Base-by-base conservation (phyloP, 441 rosid genomes). In the Theobroma grandiflorum region DNA sequence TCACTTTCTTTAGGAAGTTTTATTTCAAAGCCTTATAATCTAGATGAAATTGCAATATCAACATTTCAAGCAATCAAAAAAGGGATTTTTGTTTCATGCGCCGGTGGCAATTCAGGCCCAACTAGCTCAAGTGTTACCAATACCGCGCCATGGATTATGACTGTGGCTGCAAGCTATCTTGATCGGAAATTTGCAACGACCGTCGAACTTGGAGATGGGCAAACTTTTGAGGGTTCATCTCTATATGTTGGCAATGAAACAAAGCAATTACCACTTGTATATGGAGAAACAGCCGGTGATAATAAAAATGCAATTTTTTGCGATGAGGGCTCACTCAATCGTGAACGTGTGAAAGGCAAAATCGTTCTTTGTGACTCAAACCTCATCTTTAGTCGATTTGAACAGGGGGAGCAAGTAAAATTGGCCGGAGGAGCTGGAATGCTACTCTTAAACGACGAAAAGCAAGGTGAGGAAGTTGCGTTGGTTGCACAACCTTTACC, bases 161-260 rank as follows among this genome's bases (percentile, higher is more conserved):
- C 95, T 0, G 95, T 91, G 0, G 95, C 90, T 20, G 95, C 95
- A 2, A 90, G 91, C 84, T 90, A 88, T 72, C 82, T 81, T 0
- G 93, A 91, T 76, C 76, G 92, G 55, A 88, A 89, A 52, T 91
- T 91, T 75, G 89, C 89, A 11, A 87, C 90, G 2, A 83, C 84
- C 47, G 87, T 87, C 42, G 81, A 79, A 61, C 88, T 91, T 2
- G 87, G 90, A 0, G 68, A 77, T 6, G 87, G 95, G 33, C 63
- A 72, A 37, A 74, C 62, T n/a, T 72, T 88, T 18, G 8, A 53
- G 59, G 59, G 59, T 6, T 6, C 61, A 57, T 57, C 61, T 57
- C 61, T 57, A n/a, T 57, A 57, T 6, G 31, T 57, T 57, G 61
- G 61, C 26, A 57, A 20, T 9, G 26, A 26, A 57, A 86, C 79